Evolutionary conservation across 768 basidiomycete genomes (phyloP), one percentile per base, ranked within the genome.

Genomic region (Cyclocybe cylindracea): DNA sequence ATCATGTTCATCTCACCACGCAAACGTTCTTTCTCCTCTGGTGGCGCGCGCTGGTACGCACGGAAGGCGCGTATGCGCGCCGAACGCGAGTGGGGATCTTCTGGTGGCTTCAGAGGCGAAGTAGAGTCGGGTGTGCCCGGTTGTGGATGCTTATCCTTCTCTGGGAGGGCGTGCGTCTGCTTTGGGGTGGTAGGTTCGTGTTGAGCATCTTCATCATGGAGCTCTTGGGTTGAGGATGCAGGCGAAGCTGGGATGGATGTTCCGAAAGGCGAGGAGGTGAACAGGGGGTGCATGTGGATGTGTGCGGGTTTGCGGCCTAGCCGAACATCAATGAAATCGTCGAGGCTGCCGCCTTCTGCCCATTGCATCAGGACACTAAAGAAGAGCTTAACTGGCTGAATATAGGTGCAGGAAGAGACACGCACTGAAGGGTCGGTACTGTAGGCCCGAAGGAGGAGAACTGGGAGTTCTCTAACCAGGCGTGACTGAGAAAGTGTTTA

Each of bases 391-490:
- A 34, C 16, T 44, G 31, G 8, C 14, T 32, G 4, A 46, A 32
- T 18, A 44, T 14, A 11, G 29, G 48, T n/a, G 32, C 19, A 7
- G 19, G 48, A 10, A 44, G 18, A 1, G 33, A 43, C 4, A 71
- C 87, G 70, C 59, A 91, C 91, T 94, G 91, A 35, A 97, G 68
- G 1, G 94, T 89, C 4, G 91, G 93, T 19, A 98, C 85, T 59
- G 85, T 83, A 0, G 92, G 91, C 0, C 93, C 94, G 63, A 96
- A 95, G 0, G 86, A 74, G 2, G 93, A 95, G 70, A 97, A 96
- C 54, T 87, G 86, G 49, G 79, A 82, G 0, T 80, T 77, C 66
- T 98, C 94, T 18, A 98, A 79, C 94, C 94, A 98, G 1, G 94
- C 85, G 62, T 96, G 94, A 66, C 79, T 80, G 47, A 0, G 10